Base-by-base conservation (phyloP, 2,329 filamentous ascomycete genomes). In the Alternaria rosae region DNA sequence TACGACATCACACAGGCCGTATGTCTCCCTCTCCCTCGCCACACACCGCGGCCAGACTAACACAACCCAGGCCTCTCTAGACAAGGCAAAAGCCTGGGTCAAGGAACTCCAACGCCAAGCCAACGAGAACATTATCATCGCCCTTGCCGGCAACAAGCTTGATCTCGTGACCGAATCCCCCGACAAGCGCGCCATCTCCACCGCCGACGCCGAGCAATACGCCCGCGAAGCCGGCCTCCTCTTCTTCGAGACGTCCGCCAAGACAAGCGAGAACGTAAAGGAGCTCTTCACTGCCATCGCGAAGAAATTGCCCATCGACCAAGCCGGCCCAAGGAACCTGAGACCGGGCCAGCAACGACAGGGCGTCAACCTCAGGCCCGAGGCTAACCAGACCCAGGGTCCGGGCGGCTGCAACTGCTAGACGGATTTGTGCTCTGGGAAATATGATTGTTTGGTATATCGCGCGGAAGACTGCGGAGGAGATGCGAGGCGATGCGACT, bases 1-100 rank as follows among this genome's bases (percentile, higher is more conserved):
- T 99, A 99, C 82, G 95, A 99, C 83, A 98, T 99, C 78, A 99
- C 95, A 77, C 95, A 99, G 88, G 93, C 95, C 71, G 95, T 99
- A 90, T 66, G 92, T 82, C 47, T 23, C 25, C 43, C 52, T 30
- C 55, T 21, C n/a, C 6, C 21, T 26, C 21, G 8, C 23, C 12
- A 4, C 20, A 41, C 8, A 9, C 4, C 41, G 3, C 5, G 5
- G 7, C 5, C 52, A 41, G 48, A 65, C 69, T 76, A 62, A 82
- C 57, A 32, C 12, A 51, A 8, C 11, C 52, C 70, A 99, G 95
- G 89, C 94, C 69, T 99, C 95, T 50, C 86, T 99, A 76, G 96
- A 99, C 82, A 99, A 99, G 86, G 96, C 96, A 72, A 99, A 99
- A 83, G 92, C 94, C 45, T 99, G 95, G 95, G 94, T 99, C 62